These are phyloP conservation scores for Epichloe hybrida DNA, from an alignment of 2,329 filamentous ascomycete species.

Conservation along the genomic window DNA sequence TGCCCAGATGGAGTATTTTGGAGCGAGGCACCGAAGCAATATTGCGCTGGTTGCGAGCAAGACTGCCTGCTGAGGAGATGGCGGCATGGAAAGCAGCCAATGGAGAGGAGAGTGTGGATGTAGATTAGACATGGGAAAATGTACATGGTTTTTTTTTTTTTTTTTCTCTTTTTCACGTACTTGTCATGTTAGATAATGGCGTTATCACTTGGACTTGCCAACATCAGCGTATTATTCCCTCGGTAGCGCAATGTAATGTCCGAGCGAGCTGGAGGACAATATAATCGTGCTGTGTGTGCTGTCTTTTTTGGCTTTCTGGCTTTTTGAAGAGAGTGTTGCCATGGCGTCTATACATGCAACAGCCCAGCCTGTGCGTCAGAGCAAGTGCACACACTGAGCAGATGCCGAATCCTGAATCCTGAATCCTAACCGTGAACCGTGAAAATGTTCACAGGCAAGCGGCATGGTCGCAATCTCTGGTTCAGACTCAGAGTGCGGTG, in stretches of 20 bases:
- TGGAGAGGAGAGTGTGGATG: slow-evolving; percentile 20
- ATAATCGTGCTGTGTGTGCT: too few species aligned
- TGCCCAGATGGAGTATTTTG: slow-evolving; percentile 71
- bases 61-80: slow-evolving; percentile 52
- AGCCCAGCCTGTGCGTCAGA: neutral
- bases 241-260: too few species aligned
- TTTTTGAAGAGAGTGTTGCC: neutral
- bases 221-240: neutral
- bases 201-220: neutral
- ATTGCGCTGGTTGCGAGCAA: slow-evolving; percentile 65
- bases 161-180: neutral
- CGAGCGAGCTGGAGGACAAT: too few species aligned
- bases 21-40: slow-evolving; percentile 80
- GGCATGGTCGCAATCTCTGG: neutral
- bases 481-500: neutral
- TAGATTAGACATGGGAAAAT: neutral
- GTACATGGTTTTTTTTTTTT: too few species aligned
- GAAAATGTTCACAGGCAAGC: neutral
- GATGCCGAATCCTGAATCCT: neutral
- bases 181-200: neutral
- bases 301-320: too few species aligned
- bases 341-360: neutral
- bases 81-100: slow-evolving; percentile 38
- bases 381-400: neutral
- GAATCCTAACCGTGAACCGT: neutral